Percentiles rank a stretch among this genome's conserved stretches.
Evolutionary conservation across 495 filamentous ascomycete species (phyloP).

Genomic region (Tuber indicum): DNA sequence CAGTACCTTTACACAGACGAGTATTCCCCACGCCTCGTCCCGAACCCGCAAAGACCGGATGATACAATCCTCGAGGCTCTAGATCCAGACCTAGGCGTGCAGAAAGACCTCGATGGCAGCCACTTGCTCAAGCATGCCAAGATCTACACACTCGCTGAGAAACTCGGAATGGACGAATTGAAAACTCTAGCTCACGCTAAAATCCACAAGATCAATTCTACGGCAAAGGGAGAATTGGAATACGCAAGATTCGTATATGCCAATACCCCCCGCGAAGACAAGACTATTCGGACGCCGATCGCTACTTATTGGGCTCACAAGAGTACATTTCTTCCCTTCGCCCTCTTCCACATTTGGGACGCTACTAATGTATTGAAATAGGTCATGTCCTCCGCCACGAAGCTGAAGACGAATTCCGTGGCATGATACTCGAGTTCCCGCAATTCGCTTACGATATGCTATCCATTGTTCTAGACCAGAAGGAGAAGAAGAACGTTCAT

Average conservation of each 20-base stretch:
- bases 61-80: constrained; percentile 35
- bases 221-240: constrained; percentile 75
- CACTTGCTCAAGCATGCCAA: constrained; percentile 79
- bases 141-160: constrained; percentile 82
- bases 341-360: not conserved
- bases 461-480: constrained; percentile 57
- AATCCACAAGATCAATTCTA: constrained; percentile 80
- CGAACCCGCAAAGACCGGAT: constrained; percentile 43
- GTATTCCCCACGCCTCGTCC: constrained; percentile 67
- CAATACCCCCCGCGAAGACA: constrained; percentile 62
- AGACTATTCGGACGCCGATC: constrained; percentile 69
- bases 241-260: constrained; percentile 88
- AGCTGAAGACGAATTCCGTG: constrained; percentile 71
- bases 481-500: constrained; percentile 50
- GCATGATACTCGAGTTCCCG: constrained; percentile 79
- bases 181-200: constrained; percentile 75
- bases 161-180: constrained; percentile 63
- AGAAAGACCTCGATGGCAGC: constrained; percentile 65
- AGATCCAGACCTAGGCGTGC: constrained; percentile 45
- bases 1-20: constrained; percentile 90
- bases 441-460: constrained; percentile 91
- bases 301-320: constrained; percentile 85
- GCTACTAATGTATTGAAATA: constrained; percentile 16
- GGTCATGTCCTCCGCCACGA: constrained; percentile 70
- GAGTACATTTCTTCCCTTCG: constrained; percentile 41